Conservation (phyloP, 768 basidiomycete species). For the Lanmaoa pseudosensibilis region DNA sequence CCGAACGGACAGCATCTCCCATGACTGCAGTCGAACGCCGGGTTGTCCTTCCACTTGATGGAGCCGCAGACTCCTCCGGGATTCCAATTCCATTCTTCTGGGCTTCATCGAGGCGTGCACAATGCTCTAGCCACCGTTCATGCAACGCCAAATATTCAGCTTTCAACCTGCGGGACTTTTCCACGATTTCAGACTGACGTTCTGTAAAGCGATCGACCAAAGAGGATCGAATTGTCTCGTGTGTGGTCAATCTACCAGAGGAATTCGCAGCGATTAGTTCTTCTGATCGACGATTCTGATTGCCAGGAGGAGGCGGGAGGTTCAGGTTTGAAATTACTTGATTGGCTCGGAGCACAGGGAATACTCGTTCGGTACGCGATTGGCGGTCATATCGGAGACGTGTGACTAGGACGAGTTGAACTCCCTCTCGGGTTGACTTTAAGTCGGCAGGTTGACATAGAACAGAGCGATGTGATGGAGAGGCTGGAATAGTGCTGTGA, state of each 20-base stretch:
- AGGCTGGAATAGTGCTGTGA: constrained; percentile 18
- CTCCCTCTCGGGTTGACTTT: constrained; percentile 55
- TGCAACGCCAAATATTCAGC: constrained; percentile 70
- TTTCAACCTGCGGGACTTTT: constrained; percentile 57
- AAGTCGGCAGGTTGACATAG: constrained; percentile 17
- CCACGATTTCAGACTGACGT: constrained; percentile 48
- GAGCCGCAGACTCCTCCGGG: constrained; percentile 39
- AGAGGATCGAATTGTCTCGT: constrained; percentile 44
- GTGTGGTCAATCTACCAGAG: constrained; percentile 37
- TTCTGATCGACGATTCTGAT: constrained; percentile 47
- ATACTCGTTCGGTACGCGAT: constrained; percentile 59
- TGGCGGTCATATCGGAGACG: constrained; percentile 60
- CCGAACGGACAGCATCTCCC: constrained; percentile 90
- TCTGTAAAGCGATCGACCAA: constrained; percentile 55
- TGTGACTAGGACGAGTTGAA: constrained; percentile 62
- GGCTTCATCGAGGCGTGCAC: constrained; percentile 60
- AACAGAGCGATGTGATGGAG: constrained; percentile 6
- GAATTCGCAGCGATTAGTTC: constrained; percentile 44
- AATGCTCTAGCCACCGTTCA: constrained; percentile 71
- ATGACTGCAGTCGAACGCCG: constrained; percentile 68
- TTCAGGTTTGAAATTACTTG: constrained; percentile 40
- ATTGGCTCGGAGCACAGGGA: constrained; percentile 65
- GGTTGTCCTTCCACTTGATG: constrained; percentile 59
- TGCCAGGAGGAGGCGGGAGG: constrained; percentile 29
- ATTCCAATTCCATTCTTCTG: constrained; percentile 33